A percentile compares a stretch with the other conserved stretches of the same genome.
Conservation (phyloP, 495 filamentous ascomycete species). For the Aspergillus bridgeri region DNA sequence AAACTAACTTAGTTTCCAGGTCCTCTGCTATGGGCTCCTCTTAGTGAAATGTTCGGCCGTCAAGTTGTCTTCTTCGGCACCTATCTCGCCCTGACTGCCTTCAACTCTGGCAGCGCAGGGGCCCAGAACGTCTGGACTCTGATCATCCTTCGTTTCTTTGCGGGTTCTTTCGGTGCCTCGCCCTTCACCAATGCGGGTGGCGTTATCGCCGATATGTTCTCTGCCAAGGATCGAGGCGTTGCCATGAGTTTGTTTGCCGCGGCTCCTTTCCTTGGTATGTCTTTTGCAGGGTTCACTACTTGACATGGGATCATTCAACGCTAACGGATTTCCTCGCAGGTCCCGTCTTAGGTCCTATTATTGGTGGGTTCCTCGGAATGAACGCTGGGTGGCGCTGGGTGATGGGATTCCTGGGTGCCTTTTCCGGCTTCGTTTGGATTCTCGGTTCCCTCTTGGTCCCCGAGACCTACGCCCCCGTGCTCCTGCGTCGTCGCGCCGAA, state of each 20-base stretch:
- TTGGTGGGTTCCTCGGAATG: conserved; percentile 60
- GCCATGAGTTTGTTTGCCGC: conserved; percentile 62
- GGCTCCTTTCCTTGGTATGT: conserved; percentile 59
- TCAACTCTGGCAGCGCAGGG: conserved; percentile 63
- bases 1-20: conserved; percentile 20
- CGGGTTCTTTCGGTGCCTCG: conserved; percentile 72
- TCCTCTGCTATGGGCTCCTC: conserved; percentile 63
- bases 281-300: neutral
- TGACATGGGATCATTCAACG: neutral
- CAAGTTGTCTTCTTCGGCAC: conserved; percentile 65
- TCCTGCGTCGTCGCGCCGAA: conserved; percentile 52
- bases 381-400: conserved; percentile 65
- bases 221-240: conserved; percentile 57
- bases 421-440: conserved; percentile 55
- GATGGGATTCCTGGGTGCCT: conserved; percentile 53
- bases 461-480: conserved; percentile 60
- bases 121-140: conserved; percentile 62
- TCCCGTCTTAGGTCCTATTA: conserved; percentile 59
- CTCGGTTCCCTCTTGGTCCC: conserved; percentile 50
- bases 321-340: conserved; percentile 22
- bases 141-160: conserved; percentile 74
- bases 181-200: conserved; percentile 71
- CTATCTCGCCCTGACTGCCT: conserved; percentile 60
- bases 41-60: conserved; percentile 70
- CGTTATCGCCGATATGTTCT: conserved; percentile 74